These are phyloP conservation scores for Phytopythium helicoides DNA, from an alignment of 352 stramenopile species.

Conservation along the genomic window DNA sequence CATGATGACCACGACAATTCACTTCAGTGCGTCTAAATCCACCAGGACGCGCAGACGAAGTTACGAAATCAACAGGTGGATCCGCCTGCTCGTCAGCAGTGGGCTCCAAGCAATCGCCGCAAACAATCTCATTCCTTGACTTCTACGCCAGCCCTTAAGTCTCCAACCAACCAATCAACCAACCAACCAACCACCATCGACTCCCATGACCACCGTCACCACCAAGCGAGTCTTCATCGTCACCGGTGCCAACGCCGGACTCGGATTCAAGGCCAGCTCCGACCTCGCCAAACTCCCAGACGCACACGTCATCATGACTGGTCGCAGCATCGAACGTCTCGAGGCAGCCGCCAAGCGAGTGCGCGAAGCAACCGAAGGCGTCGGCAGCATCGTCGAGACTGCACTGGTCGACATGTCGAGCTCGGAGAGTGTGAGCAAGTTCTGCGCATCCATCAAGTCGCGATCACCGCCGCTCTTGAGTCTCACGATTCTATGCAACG, in stretches of 20 bases:
- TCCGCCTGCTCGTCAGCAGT: too few relatives aligned
- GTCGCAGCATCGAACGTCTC: constrained; percentile 24
- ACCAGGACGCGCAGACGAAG: too few relatives aligned
- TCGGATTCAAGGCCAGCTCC: constrained; percentile 27
- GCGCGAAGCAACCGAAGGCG: background rate
- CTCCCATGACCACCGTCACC: background rate
- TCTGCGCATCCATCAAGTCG: constrained; percentile 7
- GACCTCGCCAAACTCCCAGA: constrained; percentile 20
- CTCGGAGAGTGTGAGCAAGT: constrained; percentile 21
- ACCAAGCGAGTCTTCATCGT: constrained; percentile 27
- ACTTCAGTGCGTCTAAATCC: too few relatives aligned
- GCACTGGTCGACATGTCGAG: constrained; percentile 32
- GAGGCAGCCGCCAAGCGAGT: constrained; percentile 14
- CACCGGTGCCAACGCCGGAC: constrained; percentile 29
- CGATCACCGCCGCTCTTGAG: constrained; percentile 15
- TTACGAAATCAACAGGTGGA: too few relatives aligned
- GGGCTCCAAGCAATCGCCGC: too few relatives aligned
- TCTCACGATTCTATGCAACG: constrained; percentile 41
- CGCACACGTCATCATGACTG: constrained; percentile 24
- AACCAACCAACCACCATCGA: background rate
- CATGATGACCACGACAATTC: too few relatives aligned
- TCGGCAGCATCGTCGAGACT: constrained; percentile 15
- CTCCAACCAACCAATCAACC: background rate
- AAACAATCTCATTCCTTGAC: background rate
- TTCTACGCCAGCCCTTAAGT: background rate